Conservation (phyloP, 345 rosid species). For the Odontarrhena argentea region DNA sequence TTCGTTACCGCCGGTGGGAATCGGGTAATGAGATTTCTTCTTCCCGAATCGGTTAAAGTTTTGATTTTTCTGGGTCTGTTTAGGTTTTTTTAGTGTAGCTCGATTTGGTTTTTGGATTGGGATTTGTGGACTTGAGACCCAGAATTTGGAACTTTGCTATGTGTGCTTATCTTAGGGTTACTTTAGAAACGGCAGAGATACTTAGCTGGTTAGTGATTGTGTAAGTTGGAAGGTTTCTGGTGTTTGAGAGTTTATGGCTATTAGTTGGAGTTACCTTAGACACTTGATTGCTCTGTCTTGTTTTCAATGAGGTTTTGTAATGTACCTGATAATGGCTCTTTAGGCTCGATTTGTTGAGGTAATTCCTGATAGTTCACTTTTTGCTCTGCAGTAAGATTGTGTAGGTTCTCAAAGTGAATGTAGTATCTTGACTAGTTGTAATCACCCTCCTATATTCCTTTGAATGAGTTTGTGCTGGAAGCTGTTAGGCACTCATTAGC, state of each 20-base stretch:
- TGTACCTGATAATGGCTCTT: not conserved
- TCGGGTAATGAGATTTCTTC: constrained; percentile 47
- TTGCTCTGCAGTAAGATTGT: not conserved
- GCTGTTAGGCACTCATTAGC: not conserved
- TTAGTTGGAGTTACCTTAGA: constrained; percentile 15
- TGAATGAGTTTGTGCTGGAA: not conserved
- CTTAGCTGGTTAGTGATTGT: constrained; percentile 7
- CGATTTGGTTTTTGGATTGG: constrained; percentile 30
- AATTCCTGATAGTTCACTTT: not conserved
- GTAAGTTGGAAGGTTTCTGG: constrained; percentile 7
- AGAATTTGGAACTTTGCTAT: constrained; percentile 28
- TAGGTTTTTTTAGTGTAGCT: constrained; percentile 10
- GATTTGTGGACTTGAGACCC: not conserved
- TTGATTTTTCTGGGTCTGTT: constrained; percentile 16
- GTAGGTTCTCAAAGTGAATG: not conserved
- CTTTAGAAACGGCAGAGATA: not conserved
- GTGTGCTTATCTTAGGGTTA: not conserved
- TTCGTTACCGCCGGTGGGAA: constrained; percentile 97
- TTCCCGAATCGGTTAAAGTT: constrained; percentile 4
- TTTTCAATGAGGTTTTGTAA: constrained; percentile 3
- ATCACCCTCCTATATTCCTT: not conserved
- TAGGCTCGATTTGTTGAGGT: constrained; percentile 6
- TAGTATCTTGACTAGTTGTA: not conserved
- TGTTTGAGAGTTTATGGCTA: constrained; percentile 16
- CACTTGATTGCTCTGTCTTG: constrained; percentile 21